A percentile compares a stretch with the other conserved stretches of the same genome.
Evolutionary conservation across 1,284 basidiomycete species (phyloP).

Genomic region (Mycena citricolor): DNA sequence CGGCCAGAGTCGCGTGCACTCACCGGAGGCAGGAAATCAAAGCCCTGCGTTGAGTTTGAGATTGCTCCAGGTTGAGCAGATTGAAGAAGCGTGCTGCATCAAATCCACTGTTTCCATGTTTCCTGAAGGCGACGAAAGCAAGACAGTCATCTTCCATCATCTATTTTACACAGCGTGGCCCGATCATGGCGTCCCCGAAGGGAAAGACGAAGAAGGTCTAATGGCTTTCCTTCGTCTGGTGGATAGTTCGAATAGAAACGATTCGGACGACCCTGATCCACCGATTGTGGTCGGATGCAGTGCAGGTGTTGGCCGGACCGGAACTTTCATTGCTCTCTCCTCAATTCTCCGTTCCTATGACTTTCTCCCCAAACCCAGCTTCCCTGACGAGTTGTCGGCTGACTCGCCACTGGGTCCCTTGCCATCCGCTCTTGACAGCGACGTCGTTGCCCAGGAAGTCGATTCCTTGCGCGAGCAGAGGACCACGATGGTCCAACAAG

Average conservation of each 20-base stretch:
- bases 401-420: slow-evolving; percentile 59
- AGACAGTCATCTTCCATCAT: slow-evolving; percentile 61
- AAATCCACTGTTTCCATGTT: slow-evolving; percentile 49
- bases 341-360: slow-evolving; percentile 65
- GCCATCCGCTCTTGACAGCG: slow-evolving; percentile 47
- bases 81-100: slow-evolving; percentile 60
- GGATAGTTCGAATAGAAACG: slow-evolving; percentile 55
- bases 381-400: slow-evolving; percentile 30
- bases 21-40: slow-evolving; percentile 42
- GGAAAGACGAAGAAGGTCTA: slow-evolving; percentile 54
- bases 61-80: slow-evolving; percentile 42
- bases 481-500: slow-evolving; percentile 77
- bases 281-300: slow-evolving; percentile 85
- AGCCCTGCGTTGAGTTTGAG: slow-evolving; percentile 54
- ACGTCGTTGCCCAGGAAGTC: slow-evolving; percentile 70
- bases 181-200: slow-evolving; percentile 74
- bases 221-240: slow-evolving; percentile 64
- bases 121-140: slow-evolving; percentile 25
- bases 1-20: slow-evolving; percentile 54
- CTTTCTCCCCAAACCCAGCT: slow-evolving; percentile 43
- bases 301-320: slow-evolving; percentile 89
- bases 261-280: slow-evolving; percentile 51
- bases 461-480: slow-evolving; percentile 80
- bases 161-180: slow-evolving; percentile 79
- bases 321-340: slow-evolving; percentile 79